phyloP scores from a whole-genome alignment of 495 filamentous ascomycete genomes.

The Penicillium atrosanguineum region DNA sequence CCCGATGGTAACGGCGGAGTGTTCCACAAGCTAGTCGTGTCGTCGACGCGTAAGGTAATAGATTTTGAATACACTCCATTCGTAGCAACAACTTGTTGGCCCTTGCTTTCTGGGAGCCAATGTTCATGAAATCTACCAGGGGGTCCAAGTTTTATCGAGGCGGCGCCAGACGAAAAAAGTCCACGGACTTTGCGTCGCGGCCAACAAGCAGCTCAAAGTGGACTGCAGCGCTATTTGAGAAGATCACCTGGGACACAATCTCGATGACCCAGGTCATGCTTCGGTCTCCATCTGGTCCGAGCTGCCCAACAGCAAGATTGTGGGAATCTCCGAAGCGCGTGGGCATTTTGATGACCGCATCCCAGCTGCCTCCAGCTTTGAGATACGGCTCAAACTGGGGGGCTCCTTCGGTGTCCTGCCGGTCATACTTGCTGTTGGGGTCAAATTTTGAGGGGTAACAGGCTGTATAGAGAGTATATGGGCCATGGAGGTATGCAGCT shows the following conservation, averaged over 20 bases:
- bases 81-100: constrained; percentile 48
- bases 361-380: constrained; percentile 87
- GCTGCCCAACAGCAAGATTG: constrained; percentile 17
- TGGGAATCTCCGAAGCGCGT: constrained; percentile 42
- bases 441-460: constrained; percentile 78
- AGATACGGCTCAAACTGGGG: constrained; percentile 94
- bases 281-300: constrained; percentile 28
- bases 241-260: constrained; percentile 86
- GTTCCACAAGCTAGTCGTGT: constrained; percentile 88
- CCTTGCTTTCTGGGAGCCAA: constrained; percentile 46
- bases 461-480: constrained; percentile 84
- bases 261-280: constrained; percentile 87
- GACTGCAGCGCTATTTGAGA: constrained; percentile 84
- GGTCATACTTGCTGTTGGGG: constrained; percentile 68
- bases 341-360: constrained; percentile 72
- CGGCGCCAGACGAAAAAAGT: constrained; percentile 53
- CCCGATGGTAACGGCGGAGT: constrained; percentile 73
- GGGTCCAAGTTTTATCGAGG: constrained; percentile 43
- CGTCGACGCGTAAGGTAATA: constrained; percentile 73
- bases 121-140: constrained; percentile 75
- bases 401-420: constrained; percentile 57
- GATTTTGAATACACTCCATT: constrained; percentile 80
- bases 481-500: constrained; percentile 93
- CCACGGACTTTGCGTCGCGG: constrained; percentile 79
- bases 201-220: constrained; percentile 84